Percentiles rank a stretch among this genome's conserved stretches.
Conservation (phyloP, 2,329 filamentous ascomycete genomes). For the Camptophora hylomeconis region DNA sequence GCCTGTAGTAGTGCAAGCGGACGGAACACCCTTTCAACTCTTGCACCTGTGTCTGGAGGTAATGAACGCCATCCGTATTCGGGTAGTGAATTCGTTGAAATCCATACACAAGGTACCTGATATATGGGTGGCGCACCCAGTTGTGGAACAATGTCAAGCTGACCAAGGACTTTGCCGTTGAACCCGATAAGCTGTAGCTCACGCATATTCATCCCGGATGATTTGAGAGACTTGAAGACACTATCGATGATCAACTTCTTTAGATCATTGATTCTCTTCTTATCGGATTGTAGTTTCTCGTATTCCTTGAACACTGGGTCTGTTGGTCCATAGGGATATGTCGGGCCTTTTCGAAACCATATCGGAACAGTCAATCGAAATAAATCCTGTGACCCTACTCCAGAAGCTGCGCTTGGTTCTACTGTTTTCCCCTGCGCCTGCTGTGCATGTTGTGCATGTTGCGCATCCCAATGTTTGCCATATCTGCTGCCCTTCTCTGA, state of each 20-base stretch:
- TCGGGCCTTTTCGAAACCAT: conserved; percentile 11
- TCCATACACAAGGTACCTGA: conserved; percentile 12
- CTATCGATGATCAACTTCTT: conserved; percentile 5
- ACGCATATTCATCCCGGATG: neutral
- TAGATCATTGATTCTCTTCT: conserved; percentile 10
- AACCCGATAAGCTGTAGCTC: conserved; percentile 3
- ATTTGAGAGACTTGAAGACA: neutral
- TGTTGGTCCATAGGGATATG: conserved; percentile 6
- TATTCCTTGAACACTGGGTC: conserved; percentile 15
- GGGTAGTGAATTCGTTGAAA: conserved; percentile 5
- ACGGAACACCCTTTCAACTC: conserved; percentile 13
- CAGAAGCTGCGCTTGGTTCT: too few species aligned
- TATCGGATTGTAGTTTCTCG: conserved; percentile 11
- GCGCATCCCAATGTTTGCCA: too few species aligned
- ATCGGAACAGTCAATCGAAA: conserved; percentile 12
- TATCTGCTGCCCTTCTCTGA: too few species aligned
- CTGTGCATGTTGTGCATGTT: too few species aligned
- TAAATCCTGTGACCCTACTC: too few species aligned
- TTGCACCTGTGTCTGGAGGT: conserved; percentile 9
- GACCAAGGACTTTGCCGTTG: conserved; percentile 1
- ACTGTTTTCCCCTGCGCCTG: too few species aligned
- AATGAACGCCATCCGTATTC: conserved; percentile 12
- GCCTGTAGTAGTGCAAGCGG: conserved; percentile 10
- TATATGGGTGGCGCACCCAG: conserved; percentile 10
- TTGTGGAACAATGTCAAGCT: conserved; percentile 10